Base-by-base conservation (phyloP, 345 rosid species). In the Populus pruinosa region DNA sequence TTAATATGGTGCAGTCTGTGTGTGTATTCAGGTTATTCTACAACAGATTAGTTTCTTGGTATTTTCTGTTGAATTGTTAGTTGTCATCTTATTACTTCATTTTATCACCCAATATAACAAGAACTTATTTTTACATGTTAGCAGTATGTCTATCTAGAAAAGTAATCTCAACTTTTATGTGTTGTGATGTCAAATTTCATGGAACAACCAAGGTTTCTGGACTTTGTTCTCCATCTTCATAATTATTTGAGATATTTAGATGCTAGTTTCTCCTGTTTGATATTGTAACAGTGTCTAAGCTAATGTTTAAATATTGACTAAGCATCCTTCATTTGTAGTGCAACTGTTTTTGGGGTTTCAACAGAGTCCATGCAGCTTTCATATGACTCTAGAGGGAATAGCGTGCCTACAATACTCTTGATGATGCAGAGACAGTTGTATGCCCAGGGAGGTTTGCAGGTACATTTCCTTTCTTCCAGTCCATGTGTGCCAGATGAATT, bases 291-390 rank as follows among this genome's bases (percentile, higher is more conserved):
- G 29, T 33, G 12, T 70, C 44, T 59, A 8, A 33, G 68, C 36
- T 72, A 29, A 17, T 80, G 8, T 25, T 62, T 67, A 27, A 18
- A 44, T 59, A 53, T 13, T 76, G 75, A 72, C 66, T 50, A 75
- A 49, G 47, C 74, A 50, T 65, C 43, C 17, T 63, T 81, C 27
- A 53, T 75, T 63, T 87, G 89, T 86, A 96, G 99, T 87, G 90
- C 94, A 38, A 92, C 83, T 77, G 99, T 94, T 69, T 96, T 96
- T 73, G 98, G 99, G 6, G 99, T 96, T 71, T 96, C 99, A 1
- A 93, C 99, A 0, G 94, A 96, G 79, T 93, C 98, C 73, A 92
- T 94, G 99, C 99, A 96, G 79, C 90, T 96, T 67, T 94, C 98
- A 71, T 92, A 85, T 61, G 99, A 96, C 77, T 82, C 95, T 6